phyloP scores from a whole-genome alignment of 768 basidiomycete species.

The Asterophora parasitica region DNA sequence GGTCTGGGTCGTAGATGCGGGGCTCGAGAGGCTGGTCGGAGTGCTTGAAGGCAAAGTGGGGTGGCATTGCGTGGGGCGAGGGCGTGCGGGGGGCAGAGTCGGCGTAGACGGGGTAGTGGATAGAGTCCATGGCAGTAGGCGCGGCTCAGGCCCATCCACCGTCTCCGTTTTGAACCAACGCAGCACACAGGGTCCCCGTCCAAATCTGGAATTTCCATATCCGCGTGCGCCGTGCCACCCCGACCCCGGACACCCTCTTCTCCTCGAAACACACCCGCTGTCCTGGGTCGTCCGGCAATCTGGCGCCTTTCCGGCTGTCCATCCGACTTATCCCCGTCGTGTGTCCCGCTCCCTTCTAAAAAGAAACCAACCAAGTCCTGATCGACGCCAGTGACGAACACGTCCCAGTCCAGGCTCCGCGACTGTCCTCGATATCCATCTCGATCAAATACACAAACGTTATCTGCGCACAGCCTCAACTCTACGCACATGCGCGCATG shows the following conservation, averaged over 20 bases:
- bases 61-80: slow-evolving; percentile 49
- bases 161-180: slow-evolving; percentile 11
- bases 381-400: too few species aligned
- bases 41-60: slow-evolving; percentile 20
- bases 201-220: slow-evolving; percentile 9
- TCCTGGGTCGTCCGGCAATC: slow-evolving; percentile 23
- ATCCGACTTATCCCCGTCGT: too few species aligned
- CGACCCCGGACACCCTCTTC: slow-evolving; percentile 22
- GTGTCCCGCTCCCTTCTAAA: too few species aligned
- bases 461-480: too few species aligned
- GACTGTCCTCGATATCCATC: too few species aligned
- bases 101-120: slow-evolving; percentile 53
- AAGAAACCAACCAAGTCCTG: too few species aligned
- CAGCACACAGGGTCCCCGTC: slow-evolving; percentile 1
- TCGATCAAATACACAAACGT: too few species aligned
- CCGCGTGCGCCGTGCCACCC: slow-evolving; percentile 16
- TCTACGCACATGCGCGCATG: too few species aligned
- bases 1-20: slow-evolving; percentile 45
- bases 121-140: slow-evolving; percentile 35
- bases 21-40: slow-evolving; percentile 45
- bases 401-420: too few species aligned
- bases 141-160: neutral
- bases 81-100: slow-evolving; percentile 72
- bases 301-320: slow-evolving; percentile 6
- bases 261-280: slow-evolving; percentile 27